A percentile compares a stretch with the other conserved stretches of the same genome.
These are phyloP conservation scores for Xerocomus spinulosus DNA, from an alignment of 768 basidiomycete genomes.

Conservation along the genomic window DNA sequence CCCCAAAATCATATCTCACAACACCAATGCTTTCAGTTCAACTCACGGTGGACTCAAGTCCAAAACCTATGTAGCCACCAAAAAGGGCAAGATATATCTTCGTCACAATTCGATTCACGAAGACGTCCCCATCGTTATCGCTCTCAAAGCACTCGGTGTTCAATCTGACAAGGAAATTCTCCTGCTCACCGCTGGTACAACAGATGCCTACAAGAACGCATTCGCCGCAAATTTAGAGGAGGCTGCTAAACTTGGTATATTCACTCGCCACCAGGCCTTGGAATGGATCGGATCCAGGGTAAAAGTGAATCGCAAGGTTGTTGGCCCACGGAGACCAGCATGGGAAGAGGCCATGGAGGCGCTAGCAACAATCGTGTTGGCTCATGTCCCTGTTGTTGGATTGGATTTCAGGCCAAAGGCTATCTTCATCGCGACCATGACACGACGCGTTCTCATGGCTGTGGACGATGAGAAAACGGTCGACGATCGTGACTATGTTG, in stretches of 20 bases:
- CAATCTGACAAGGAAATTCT: conserved; percentile 98
- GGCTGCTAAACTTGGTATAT: conserved; percentile 84
- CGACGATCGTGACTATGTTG: conserved; percentile 98
- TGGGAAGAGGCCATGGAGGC: conserved; percentile 97
- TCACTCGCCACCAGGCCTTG: conserved; percentile 89
- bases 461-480: conserved; percentile 97
- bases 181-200: conserved; percentile 86
- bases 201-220: conserved; percentile 78
- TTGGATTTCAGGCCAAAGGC: conserved; percentile 92
- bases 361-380: conserved; percentile 94
- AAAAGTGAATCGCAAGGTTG: conserved; percentile 76
- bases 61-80: conserved; percentile 95
- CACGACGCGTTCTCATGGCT: conserved; percentile 90
- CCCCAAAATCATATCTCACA: conserved; percentile 6
- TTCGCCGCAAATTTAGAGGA: conserved; percentile 95
- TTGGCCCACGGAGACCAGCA: conserved; percentile 77
- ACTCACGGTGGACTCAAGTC: conserved; percentile 87
- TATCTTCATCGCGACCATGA: conserved; percentile 97
- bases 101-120: conserved; percentile 97
- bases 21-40: conserved; percentile 43
- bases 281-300: conserved; percentile 94
- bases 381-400: conserved; percentile 88
- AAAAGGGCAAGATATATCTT: conserved; percentile 91
- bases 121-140: conserved; percentile 93
- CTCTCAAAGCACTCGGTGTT: conserved; percentile 93